Evolutionary conservation across 140 eudicot species (phyloP).

Genomic region (Oenanthe javanica): DNA sequence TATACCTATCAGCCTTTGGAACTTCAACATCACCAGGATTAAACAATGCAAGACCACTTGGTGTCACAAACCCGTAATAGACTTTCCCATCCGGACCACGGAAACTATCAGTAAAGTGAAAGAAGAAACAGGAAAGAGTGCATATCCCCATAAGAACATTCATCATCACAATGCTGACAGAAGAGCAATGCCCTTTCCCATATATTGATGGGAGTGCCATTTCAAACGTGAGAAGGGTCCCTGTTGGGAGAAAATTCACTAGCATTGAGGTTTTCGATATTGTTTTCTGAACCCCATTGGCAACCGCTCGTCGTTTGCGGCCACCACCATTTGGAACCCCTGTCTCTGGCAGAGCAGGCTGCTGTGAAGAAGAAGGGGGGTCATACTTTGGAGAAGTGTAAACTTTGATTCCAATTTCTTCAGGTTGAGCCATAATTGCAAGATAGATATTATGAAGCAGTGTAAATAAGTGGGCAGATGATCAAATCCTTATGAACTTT

Average conservation of each 20-base stretch:
- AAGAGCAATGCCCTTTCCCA: conserved; percentile 44
- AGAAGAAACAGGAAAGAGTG: conserved; percentile 74
- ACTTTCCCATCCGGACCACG: conserved; percentile 67
- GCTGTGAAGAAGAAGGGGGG: conserved; percentile 32
- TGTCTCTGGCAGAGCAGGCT: conserved; percentile 9
- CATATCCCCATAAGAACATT: conserved; percentile 46
- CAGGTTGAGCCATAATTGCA: conserved; percentile 44
- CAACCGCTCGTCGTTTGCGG: conserved; percentile 38
- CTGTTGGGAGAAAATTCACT: conserved; percentile 90
- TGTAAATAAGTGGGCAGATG: conserved; percentile 1
- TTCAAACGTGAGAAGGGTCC: conserved; percentile 81
- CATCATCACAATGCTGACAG: conserved; percentile 56
- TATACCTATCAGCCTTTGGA: conserved; percentile 60
- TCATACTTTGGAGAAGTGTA: conserved; percentile 48
- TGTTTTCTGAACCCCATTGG: conserved; percentile 71
- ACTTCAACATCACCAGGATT: conserved; percentile 54
- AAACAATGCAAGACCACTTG: conserved; percentile 61
- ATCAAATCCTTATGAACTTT: background rate
- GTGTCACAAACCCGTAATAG: conserved; percentile 72
- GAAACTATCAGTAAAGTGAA: conserved; percentile 91
- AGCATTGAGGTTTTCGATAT: conserved; percentile 87
- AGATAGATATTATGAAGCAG: background rate
- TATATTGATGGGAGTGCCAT: conserved; percentile 85
- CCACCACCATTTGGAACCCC: conserved; percentile 25
- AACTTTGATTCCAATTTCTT: conserved; percentile 62